Percentiles rank a stretch among this genome's conserved stretches.
Conservation (phyloP, 331 rosid species). For the Acacia concinna region DNA sequence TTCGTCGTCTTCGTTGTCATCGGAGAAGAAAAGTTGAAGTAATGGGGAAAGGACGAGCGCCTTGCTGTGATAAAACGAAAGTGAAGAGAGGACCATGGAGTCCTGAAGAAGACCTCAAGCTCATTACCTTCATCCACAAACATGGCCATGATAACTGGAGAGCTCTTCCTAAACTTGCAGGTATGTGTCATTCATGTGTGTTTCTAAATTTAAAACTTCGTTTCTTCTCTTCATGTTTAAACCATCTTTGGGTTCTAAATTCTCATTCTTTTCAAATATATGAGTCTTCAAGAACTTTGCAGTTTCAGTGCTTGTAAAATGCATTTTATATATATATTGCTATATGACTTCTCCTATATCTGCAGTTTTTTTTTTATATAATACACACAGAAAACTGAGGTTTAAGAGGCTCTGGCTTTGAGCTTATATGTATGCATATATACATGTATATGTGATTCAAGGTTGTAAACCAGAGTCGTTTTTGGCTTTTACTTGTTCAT, state of each 20-base stretch:
- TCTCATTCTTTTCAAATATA: not conserved
- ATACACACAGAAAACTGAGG: not conserved
- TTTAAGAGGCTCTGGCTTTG: not conserved
- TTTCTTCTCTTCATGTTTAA: not conserved
- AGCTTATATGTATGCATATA: no score
- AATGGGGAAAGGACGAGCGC: constrained; percentile 95
- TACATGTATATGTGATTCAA: no score
- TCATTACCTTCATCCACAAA: constrained; percentile 77
- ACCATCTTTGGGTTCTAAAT: not conserved
- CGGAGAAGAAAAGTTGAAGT: not conserved
- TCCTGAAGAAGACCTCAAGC: constrained; percentile 82
- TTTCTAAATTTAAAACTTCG: not conserved
- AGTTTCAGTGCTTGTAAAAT: not conserved
- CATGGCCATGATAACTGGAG: constrained; percentile 98
- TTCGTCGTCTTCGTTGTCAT: not conserved
- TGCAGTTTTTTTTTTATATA: not conserved
- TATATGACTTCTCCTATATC: not conserved
- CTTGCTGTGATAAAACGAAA: constrained; percentile 86
- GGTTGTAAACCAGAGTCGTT: not conserved
- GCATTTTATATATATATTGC: not conserved
- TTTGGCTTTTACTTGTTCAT: not conserved
- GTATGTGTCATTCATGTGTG: constrained; percentile 34
- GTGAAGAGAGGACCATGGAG: constrained; percentile 99
- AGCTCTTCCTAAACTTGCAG: constrained; percentile 90
- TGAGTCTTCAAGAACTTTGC: not conserved